A percentile compares a stretch with the other conserved stretches of the same genome.
Conservation (phyloP, 305 asterid species). For the Fraxinus greggii region DNA sequence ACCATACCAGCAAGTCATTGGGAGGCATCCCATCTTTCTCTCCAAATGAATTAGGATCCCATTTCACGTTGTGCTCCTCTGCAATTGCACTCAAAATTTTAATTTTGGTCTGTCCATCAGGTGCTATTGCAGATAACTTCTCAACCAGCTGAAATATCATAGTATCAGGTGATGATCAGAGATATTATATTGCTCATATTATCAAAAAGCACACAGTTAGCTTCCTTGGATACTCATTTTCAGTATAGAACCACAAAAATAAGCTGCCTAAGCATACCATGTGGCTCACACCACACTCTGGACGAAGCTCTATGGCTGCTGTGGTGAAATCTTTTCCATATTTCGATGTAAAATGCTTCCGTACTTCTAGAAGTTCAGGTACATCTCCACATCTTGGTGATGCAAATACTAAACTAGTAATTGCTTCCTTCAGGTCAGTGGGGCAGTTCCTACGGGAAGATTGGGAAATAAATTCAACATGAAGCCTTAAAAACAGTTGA, state of each 20-base stretch:
- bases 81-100: conserved; percentile 64
- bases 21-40: conserved; percentile 39
- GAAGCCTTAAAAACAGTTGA: conserved; percentile 24
- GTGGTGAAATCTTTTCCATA: conserved; percentile 80
- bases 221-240: conserved; percentile 4
- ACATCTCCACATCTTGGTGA: conserved; percentile 91
- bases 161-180: conserved; percentile 18
- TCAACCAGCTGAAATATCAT: conserved; percentile 61
- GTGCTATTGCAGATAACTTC: conserved; percentile 76
- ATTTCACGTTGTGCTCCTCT: conserved; percentile 67
- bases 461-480: conserved; percentile 7
- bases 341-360: conserved; percentile 71
- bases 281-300: conserved; percentile 87
- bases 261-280: conserved; percentile 54
- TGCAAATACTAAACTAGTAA: conserved; percentile 73
- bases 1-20: conserved; percentile 56
- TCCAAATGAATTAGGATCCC: conserved; percentile 62
- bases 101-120: conserved; percentile 67
- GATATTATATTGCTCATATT: conserved; percentile 7
- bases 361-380: conserved; percentile 70
- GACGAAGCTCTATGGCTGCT: conserved; percentile 82
- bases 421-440: conserved; percentile 87
- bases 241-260: conserved; percentile 10
- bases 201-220: neutral
- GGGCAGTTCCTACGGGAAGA: conserved; percentile 66